Evolutionary conservation across 106 monocot species (phyloP).

Genomic region (Xerophyta viscosa): DNA sequence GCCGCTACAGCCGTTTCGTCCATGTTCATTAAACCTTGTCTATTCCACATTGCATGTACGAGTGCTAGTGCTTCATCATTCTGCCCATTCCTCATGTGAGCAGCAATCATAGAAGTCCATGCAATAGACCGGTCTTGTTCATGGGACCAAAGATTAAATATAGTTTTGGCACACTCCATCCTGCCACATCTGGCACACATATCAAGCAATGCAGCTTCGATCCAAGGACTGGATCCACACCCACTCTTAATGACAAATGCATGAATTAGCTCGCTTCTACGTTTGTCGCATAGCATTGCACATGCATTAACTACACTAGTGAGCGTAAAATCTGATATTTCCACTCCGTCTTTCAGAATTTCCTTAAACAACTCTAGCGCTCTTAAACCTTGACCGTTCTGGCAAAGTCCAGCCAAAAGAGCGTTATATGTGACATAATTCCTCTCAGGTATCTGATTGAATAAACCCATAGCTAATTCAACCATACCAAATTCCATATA

Average conservation of each 20-base stretch:
- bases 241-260: slow-evolving; percentile 64
- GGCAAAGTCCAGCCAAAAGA: slow-evolving; percentile 67
- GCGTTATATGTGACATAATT: slow-evolving; percentile 65
- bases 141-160: slow-evolving; percentile 38
- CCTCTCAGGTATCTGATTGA: slow-evolving; percentile 54
- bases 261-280: slow-evolving; percentile 66
- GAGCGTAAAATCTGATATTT: slow-evolving; percentile 61
- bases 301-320: slow-evolving; percentile 45
- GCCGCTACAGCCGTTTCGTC: slow-evolving; percentile 56
- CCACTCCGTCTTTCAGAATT: slow-evolving; percentile 38
- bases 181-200: slow-evolving; percentile 72
- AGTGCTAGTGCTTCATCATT: slow-evolving; percentile 41
- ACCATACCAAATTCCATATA: slow-evolving; percentile 67
- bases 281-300: slow-evolving; percentile 25
- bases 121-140: slow-evolving; percentile 30
- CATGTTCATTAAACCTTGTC: slow-evolving; percentile 17
- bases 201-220: slow-evolving; percentile 66
- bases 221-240: slow-evolving; percentile 27
- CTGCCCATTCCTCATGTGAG: slow-evolving; percentile 37
- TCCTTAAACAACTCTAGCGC: slow-evolving; percentile 44
- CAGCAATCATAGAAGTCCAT: slow-evolving; percentile 53
- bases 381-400: slow-evolving; percentile 45
- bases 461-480: slow-evolving; percentile 46
- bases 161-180: slow-evolving; percentile 45
- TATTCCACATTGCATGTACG: slow-evolving; percentile 23